These are phyloP conservation scores for Pleurotus djamor DNA, from an alignment of 768 basidiomycete genomes.

Conservation along the genomic window DNA sequence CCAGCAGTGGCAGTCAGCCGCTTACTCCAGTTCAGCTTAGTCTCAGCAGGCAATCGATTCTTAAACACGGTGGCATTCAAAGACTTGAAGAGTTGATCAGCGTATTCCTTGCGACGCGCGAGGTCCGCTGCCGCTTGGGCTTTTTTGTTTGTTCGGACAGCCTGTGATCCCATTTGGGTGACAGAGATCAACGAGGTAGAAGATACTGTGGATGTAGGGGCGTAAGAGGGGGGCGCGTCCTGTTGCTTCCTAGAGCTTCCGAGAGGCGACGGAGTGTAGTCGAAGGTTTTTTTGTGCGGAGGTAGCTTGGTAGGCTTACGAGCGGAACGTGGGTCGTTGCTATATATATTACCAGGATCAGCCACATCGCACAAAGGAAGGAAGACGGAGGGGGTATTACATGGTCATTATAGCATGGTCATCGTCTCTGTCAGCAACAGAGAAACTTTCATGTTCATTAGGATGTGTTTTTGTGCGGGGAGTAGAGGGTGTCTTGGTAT, in stretches of 20 bases:
- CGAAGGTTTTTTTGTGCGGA: conserved; percentile 12
- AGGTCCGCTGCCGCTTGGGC: conserved; percentile 39
- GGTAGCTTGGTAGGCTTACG: conserved; percentile 38
- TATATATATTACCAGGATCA: conserved; percentile 9
- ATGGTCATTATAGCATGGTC: conserved; percentile 34
- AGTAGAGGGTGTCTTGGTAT: too few species aligned
- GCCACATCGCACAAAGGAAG: neutral
- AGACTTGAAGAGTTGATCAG: conserved; percentile 55
- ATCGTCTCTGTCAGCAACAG: conserved; percentile 10
- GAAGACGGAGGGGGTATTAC: conserved; percentile 22
- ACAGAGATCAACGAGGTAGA: conserved; percentile 2
- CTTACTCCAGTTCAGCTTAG: conserved; percentile 66
- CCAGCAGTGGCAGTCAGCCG: conserved; percentile 69
- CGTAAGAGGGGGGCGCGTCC: neutral
- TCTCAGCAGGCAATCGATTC: conserved; percentile 47
- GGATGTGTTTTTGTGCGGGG: too few species aligned
- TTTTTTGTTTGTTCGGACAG: conserved; percentile 34
- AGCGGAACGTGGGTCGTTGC: conserved; percentile 48
- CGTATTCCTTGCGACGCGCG: conserved; percentile 46
- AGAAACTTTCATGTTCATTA: too few species aligned
- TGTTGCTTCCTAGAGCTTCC: conserved; percentile 9
- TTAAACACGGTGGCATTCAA: conserved; percentile 60
- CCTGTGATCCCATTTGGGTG: conserved; percentile 16
- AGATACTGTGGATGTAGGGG: neutral
- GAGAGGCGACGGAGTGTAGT: conserved; percentile 5